Base-by-base conservation (phyloP, 495 filamentous ascomycete species). In the Penicillium argentinense region DNA sequence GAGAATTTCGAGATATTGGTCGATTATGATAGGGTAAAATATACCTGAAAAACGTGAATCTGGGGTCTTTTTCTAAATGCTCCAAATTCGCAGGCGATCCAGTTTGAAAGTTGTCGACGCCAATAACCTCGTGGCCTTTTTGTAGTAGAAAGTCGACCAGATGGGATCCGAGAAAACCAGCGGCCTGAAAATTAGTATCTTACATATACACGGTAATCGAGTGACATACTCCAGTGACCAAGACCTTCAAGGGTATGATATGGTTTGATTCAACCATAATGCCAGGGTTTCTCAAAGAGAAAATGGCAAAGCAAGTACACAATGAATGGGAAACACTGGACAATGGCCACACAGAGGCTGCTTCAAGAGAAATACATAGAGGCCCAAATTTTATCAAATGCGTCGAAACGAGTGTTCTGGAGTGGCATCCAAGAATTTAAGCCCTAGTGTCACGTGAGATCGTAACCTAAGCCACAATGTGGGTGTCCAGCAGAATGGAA, bases 91-190 rank as follows among this genome's bases (percentile, higher is more conserved):
- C 11, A 5, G 43, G 51, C 6, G 50, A 44, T 18, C 46, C 55
- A 18, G 37, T 53, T 30, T 53, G 29, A 29, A 50, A 51, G 24
- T 14, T 54, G 27, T 58, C 55, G 1, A 58, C 2, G 3, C 55
- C 55, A 24, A 58, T 54, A 1, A 58, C 47, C 2, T 36, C 9
- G 16, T 54, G 30, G 14, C 55, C 55, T 9, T 54, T 39, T 26
- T 40, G 9, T 9, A 58, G 47, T 11, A 58, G 42, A 30, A 44
- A 44, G 25, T 58, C 55, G 18, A 58, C 39, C 39, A 58, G 21
- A 21, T 54, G 32, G 3, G 55, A 58, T 9, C 55, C 55, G 1
- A 58, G 28, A 28, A 58, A 58, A 1, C 55, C 55, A 3, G 55
- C 55, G 16, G 45, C 51, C 51, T 54, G 17, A 12, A 34, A 14